Evolutionary conservation across 225 moss, liverwort and hornwort species (phyloP).

Genomic region (Asterella californica): DNA sequence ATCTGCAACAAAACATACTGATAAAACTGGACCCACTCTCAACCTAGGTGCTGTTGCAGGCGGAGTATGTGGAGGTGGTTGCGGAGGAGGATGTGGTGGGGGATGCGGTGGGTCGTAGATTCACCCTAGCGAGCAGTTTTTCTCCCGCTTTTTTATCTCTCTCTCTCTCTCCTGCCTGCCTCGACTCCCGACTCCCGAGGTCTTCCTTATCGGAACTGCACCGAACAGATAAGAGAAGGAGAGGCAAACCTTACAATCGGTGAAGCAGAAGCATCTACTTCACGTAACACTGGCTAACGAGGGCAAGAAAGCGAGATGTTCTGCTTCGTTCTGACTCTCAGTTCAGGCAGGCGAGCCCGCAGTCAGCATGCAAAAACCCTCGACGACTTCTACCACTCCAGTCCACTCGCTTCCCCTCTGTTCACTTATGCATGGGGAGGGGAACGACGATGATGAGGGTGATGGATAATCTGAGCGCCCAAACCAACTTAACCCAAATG

Average conservation of each 20-base stretch:
- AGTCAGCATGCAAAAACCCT: neutral
- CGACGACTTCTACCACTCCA: neutral
- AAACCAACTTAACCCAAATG: neutral
- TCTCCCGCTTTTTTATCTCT: neutral
- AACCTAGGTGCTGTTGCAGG: neutral
- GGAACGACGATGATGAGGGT: neutral
- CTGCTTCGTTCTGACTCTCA: neutral
- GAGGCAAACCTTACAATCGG: neutral
- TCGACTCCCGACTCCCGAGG: neutral
- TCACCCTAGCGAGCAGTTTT: neutral
- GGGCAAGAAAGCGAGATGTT: neutral
- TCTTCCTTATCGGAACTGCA: neutral
- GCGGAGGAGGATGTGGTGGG: conserved; percentile 10
- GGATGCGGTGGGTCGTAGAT: neutral
- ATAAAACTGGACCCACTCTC: neutral
- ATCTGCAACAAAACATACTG: neutral
- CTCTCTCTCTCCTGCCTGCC: neutral
- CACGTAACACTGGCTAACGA: neutral
- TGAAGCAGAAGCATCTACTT: neutral
- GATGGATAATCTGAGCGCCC: neutral
- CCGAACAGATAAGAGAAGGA: neutral
- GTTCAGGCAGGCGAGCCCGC: neutral
- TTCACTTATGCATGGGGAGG: no score
- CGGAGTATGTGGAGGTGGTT: conserved; percentile 11
- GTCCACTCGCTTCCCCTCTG: neutral